A percentile compares a stretch with the other conserved stretches of the same genome.
phyloP scores from a whole-genome alignment of 371 early-diverging fungal genomes.

The Syncephalastrum monosporum region DNA sequence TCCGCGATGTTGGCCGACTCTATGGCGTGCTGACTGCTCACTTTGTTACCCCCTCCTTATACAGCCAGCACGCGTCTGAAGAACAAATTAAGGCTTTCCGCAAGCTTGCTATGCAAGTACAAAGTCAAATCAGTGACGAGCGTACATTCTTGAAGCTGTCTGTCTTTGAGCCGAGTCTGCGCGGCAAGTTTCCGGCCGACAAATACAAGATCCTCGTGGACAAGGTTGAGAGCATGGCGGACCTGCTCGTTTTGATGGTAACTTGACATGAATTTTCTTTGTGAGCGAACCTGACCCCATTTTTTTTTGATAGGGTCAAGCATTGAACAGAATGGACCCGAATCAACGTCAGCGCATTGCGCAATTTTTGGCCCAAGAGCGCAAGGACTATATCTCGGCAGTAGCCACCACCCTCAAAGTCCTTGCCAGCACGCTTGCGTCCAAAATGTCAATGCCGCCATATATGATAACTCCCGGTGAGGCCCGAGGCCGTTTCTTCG shows the following conservation, averaged over 20 bases:
- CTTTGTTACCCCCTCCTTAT: not conserved
- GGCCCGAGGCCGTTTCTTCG: slow-evolving; percentile 2
- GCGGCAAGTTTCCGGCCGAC: slow-evolving; percentile 27
- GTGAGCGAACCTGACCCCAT: too few species aligned
- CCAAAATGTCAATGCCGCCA: slow-evolving; percentile 7
- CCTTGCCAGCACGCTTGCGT: slow-evolving; percentile 5
- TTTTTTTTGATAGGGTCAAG: slow-evolving; percentile 14
- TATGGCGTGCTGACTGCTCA: slow-evolving; percentile 6
- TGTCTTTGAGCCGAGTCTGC: slow-evolving; percentile 29
- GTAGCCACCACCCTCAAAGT: slow-evolving; percentile 9
- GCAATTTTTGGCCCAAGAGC: slow-evolving; percentile 15
- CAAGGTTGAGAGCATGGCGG: slow-evolving; percentile 34
- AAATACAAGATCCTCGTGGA: slow-evolving; percentile 24
- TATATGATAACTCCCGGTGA: slow-evolving; percentile 10
- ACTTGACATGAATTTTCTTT: not conserved
- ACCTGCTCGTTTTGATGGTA: slow-evolving; percentile 29
- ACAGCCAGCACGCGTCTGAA: slow-evolving; percentile 8
- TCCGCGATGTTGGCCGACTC: slow-evolving; percentile 9
- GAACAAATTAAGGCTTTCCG: slow-evolving; percentile 16
- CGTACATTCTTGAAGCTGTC: slow-evolving; percentile 19
- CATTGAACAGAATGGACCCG: slow-evolving; percentile 15
- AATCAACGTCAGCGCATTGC: slow-evolving; percentile 15
- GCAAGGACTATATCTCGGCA: slow-evolving; percentile 31
- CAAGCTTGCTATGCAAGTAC: slow-evolving; percentile 19
- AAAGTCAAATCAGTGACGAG: slow-evolving; percentile 30